Conservation (phyloP, 192 early-diverging fungal genomes). For the Coemansia furcata region DNA sequence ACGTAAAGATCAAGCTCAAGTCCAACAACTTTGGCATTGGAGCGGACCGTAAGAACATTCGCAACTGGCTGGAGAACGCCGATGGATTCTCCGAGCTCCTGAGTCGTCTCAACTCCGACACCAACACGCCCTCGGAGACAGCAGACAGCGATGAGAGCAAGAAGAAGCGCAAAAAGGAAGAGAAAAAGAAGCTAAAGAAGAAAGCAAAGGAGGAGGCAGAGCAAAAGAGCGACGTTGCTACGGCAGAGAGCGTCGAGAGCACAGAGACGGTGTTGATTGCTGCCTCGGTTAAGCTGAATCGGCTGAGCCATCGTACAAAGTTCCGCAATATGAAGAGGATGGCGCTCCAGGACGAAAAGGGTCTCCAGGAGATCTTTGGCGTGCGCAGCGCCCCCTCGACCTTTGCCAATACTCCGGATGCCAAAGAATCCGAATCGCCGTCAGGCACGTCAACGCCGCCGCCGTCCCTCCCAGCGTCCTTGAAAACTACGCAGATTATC, state of each 20-base stretch:
- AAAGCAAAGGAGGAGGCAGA: conserved; percentile 28
- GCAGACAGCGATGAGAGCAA: conserved; percentile 26
- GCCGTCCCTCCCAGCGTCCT: not conserved
- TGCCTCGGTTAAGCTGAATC: conserved; percentile 2
- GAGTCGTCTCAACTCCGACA: conserved; percentile 70
- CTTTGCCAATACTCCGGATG: conserved; percentile 11
- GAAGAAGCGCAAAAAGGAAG: conserved; percentile 23
- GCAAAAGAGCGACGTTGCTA: not conserved
- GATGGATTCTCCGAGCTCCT: conserved; percentile 82
- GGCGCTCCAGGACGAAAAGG: conserved; percentile 43
- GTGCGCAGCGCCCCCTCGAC: conserved; percentile 23
- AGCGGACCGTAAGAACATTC: conserved; percentile 77
- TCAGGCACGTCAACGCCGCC: conserved; percentile 4
- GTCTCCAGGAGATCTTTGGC: conserved; percentile 51
- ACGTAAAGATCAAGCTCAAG: conserved; percentile 87
- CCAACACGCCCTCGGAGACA: conserved; percentile 25
- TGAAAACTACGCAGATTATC: conserved; percentile 8
- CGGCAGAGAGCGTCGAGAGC: not conserved
- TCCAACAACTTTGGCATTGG: conserved; percentile 88
- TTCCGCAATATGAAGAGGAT: conserved; percentile 49
- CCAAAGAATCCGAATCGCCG: conserved; percentile 8
- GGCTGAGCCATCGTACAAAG: conserved; percentile 34
- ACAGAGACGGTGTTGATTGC: conserved; percentile 3
- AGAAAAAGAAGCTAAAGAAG: conserved; percentile 28
- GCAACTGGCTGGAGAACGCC: conserved; percentile 96